phyloP scores from a whole-genome alignment of 129 eudicot genomes.

The Tagetes erecta region DNA sequence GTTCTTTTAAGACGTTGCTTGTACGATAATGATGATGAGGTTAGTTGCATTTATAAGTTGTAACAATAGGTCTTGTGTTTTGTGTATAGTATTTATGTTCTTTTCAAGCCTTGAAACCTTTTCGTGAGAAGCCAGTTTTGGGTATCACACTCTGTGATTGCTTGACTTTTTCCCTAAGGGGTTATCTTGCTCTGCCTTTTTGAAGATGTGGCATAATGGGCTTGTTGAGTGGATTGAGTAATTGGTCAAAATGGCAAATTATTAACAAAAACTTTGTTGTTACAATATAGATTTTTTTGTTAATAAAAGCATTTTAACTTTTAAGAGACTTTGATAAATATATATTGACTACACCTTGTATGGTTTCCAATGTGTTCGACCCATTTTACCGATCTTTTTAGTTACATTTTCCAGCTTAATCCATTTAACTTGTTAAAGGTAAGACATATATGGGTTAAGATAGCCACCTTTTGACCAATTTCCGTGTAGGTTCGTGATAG shows the following conservation, averaged over 20 bases:
- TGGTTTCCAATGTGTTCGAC: not conserved
- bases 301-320: not conserved
- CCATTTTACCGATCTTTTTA: not conserved
- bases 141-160: not conserved
- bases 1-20: constrained; percentile 81
- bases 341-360: not conserved
- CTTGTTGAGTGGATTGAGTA: not conserved
- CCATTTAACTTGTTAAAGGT: not conserved
- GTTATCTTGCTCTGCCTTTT: not conserved
- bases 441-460: not conserved
- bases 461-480: not conserved
- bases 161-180: not conserved
- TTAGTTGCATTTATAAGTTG: constrained; percentile 33
- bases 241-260: not conserved
- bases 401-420: not conserved
- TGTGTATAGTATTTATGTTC: not conserved
- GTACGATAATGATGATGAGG: constrained; percentile 93
- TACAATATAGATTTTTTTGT: not conserved
- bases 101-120: not conserved
- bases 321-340: not conserved
- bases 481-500: constrained; percentile 87
- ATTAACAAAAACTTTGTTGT: not conserved
- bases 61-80: constrained; percentile 8
- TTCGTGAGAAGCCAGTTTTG: not conserved
- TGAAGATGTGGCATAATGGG: not conserved